Evolutionary conservation across 2,329 filamentous ascomycete species (phyloP).

Genomic region (Fusarium compactum): DNA sequence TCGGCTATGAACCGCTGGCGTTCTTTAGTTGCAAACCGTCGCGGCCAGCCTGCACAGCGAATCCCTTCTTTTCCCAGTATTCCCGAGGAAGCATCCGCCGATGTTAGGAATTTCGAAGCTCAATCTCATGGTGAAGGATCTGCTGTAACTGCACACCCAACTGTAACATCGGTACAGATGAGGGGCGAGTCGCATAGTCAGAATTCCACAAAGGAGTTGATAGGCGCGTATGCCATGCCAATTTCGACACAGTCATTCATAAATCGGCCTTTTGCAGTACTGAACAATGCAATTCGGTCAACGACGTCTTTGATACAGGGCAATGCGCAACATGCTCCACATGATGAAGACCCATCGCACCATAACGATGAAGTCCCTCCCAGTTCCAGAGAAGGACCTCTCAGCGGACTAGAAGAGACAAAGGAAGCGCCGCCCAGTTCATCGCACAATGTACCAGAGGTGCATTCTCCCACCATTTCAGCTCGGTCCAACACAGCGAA

Average conservation of each 20-base stretch:
- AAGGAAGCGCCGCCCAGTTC: conserved; percentile 11
- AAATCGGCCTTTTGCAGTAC: conserved; percentile 18
- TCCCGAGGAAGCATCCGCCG: conserved; percentile 27
- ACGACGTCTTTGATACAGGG: conserved; percentile 16
- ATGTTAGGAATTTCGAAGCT: conserved; percentile 30
- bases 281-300: conserved; percentile 22
- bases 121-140: conserved; percentile 19
- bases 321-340: neutral
- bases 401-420: neutral
- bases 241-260: conserved; percentile 24
- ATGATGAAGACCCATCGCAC: neutral
- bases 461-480: conserved; percentile 8
- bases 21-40: conserved; percentile 35
- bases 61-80: conserved; percentile 28
- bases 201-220: conserved; percentile 16
- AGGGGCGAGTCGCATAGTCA: conserved; percentile 22
- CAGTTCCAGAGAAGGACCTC: conserved; percentile 2
- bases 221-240: neutral
- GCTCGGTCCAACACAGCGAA: conserved; percentile 4
- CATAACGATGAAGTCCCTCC: conserved; percentile 9
- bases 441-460: neutral
- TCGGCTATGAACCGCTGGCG: conserved; percentile 45
- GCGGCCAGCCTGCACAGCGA: conserved; percentile 19
- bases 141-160: conserved; percentile 6
- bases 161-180: conserved; percentile 2